Evolutionary conservation across 306 rosid genomes (phyloP).

Genomic region (Vigna unguiculata): DNA sequence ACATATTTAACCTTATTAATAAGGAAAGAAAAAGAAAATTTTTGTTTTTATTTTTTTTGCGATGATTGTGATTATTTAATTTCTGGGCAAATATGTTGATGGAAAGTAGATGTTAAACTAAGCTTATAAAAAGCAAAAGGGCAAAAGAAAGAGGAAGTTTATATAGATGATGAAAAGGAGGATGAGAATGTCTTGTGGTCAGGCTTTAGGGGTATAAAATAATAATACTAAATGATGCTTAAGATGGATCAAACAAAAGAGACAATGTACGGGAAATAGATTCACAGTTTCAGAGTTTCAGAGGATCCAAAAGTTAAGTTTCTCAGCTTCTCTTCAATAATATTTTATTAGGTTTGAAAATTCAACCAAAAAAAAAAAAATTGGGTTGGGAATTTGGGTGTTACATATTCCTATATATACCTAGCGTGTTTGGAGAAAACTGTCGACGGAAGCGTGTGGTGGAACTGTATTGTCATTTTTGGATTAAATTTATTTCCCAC

Average conservation of each 20-base stretch:
- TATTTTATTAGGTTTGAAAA: not conserved
- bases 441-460: not conserved
- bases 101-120: conserved; percentile 3
- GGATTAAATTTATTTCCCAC: not conserved
- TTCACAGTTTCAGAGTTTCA: conserved; percentile 33
- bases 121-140: conserved; percentile 28
- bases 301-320: conserved; percentile 2
- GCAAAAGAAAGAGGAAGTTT: not conserved
- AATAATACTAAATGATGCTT: conserved; percentile 7
- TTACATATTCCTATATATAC: conserved; percentile 29
- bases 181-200: conserved; percentile 23
- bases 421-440: conserved; percentile 53
- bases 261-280: conserved; percentile 31
- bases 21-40: no score
- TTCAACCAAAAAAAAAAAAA: no score
- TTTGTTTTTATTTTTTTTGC: no score
- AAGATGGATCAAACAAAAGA: conserved; percentile 21
- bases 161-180: conserved; percentile 19
- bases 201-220: conserved; percentile 19
- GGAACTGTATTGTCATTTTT: not conserved
- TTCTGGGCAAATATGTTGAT: not conserved
- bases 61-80: not conserved
- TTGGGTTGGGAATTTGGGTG: no score
- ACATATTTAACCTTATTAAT: no score
- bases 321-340: not conserved